Evolutionary conservation across 306 rosid genomes (phyloP).

Genomic region (Pachyrhizus erosus): DNA sequence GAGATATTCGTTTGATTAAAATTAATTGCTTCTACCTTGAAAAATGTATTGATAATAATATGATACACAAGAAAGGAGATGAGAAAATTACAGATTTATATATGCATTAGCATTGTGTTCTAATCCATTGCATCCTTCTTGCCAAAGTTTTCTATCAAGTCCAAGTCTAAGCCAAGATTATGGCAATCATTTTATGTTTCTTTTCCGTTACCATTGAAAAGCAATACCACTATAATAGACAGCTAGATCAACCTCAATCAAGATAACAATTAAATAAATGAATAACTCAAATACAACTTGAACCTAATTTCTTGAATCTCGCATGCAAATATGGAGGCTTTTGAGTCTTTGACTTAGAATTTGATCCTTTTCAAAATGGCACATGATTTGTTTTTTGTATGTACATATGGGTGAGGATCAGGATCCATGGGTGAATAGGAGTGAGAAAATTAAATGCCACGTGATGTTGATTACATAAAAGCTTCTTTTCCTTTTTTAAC

Average conservation of each 20-base stretch:
- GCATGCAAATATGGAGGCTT: conserved; percentile 20
- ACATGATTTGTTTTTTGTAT: not conserved
- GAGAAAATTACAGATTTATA: not conserved
- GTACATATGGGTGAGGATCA: not conserved
- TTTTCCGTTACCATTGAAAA: not conserved
- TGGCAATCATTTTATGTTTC: not conserved
- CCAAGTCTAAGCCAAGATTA: not conserved
- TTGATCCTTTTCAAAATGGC: conserved; percentile 16
- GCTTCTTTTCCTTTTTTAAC: no score
- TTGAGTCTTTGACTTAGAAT: conserved; percentile 12
- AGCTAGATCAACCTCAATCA: not conserved
- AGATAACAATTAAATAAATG: not conserved
- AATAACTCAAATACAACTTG: conserved; percentile 1
- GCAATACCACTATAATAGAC: not conserved
- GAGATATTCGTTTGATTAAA: not conserved
- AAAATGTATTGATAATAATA: not conserved
- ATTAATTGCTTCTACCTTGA: conserved; percentile 4
- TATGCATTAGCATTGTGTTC: conserved; percentile 16
- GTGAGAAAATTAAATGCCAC: conserved; percentile 6
- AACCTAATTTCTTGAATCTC: conserved; percentile 17
- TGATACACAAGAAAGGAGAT: not conserved
- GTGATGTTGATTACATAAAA: not conserved
- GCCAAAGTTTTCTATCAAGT: conserved; percentile 1
- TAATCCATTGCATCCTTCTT: conserved; percentile 22
- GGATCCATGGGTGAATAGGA: not conserved